Percentiles rank a stretch among this genome's conserved stretches.
phyloP scores from a whole-genome alignment of 768 basidiomycete genomes.

The Rubroboletus pulcherrimus region DNA sequence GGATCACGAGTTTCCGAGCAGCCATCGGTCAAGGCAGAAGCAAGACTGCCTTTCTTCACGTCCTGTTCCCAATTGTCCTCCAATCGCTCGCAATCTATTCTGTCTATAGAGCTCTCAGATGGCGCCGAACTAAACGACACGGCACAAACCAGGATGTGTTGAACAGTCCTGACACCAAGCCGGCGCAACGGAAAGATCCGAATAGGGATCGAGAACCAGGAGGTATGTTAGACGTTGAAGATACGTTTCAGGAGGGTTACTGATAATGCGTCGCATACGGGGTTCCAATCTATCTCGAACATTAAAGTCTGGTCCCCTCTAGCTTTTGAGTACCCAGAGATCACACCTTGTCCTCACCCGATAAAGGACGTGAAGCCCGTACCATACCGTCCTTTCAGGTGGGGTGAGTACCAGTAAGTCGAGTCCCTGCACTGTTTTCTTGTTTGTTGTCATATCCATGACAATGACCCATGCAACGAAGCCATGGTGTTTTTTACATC shows the following conservation, averaged over 20 bases:
- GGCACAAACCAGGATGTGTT: neutral
- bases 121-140: conserved; percentile 1
- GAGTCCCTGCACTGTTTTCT: neutral
- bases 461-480: neutral
- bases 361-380: conserved; percentile 51
- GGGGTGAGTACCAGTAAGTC: conserved; percentile 67
- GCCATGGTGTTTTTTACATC: neutral
- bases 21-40: neutral
- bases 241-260: neutral
- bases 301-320: conserved; percentile 52
- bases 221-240: conserved; percentile 14
- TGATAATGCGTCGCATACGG: neutral
- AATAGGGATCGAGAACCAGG: conserved; percentile 27
- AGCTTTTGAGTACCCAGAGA: conserved; percentile 48
- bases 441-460: neutral
- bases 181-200: neutral
- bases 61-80: conserved; percentile 12
- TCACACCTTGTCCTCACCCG: conserved; percentile 39
- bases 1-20: conserved; percentile 1
- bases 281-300: neutral
- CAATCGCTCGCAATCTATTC: conserved; percentile 17
- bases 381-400: conserved; percentile 66
- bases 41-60: neutral
- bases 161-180: neutral
- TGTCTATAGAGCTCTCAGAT: conserved; percentile 9